These are phyloP conservation scores for Laguncularia racemosa DNA, from an alignment of 345 rosid genomes.

Conservation along the genomic window DNA sequence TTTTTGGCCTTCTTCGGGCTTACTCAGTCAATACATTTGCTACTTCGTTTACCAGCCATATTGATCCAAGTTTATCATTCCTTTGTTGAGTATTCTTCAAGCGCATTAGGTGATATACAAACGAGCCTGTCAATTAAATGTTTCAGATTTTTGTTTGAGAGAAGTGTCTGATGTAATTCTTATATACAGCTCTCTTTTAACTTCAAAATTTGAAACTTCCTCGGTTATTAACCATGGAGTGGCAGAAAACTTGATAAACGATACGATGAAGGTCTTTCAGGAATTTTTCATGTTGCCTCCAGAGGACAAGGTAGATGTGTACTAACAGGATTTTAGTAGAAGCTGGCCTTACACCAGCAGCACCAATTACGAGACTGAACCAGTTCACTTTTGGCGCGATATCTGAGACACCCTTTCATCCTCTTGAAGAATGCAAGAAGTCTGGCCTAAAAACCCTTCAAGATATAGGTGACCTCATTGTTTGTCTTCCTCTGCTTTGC, in stretches of 20 bases:
- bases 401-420: conserved; percentile 11
- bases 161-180: too few relatives aligned
- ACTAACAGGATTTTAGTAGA: conserved; percentile 13
- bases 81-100: too few relatives aligned
- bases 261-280: conserved; percentile 6
- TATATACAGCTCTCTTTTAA: too few relatives aligned
- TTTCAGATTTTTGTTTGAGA: not conserved
- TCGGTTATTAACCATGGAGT: conserved; percentile 21
- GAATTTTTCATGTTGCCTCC: conserved; percentile 14
- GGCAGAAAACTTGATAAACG: conserved; percentile 8
- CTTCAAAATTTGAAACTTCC: too few relatives aligned
- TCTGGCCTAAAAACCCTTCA: conserved; percentile 13
- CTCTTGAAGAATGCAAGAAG: conserved; percentile 9
- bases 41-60: too few relatives aligned
- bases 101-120: too few relatives aligned
- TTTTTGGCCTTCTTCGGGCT: too few relatives aligned
- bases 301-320: conserved; percentile 11
- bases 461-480: not conserved
- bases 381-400: conserved; percentile 15
- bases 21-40: too few relatives aligned
- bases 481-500: too few relatives aligned
- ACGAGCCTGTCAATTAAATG: too few relatives aligned
- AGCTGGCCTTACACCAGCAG: conserved; percentile 19
- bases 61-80: too few relatives aligned
- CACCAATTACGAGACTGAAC: conserved; percentile 11